phyloP scores from a whole-genome alignment of 257 asterid genomes.

The Capsicum chinense region DNA sequence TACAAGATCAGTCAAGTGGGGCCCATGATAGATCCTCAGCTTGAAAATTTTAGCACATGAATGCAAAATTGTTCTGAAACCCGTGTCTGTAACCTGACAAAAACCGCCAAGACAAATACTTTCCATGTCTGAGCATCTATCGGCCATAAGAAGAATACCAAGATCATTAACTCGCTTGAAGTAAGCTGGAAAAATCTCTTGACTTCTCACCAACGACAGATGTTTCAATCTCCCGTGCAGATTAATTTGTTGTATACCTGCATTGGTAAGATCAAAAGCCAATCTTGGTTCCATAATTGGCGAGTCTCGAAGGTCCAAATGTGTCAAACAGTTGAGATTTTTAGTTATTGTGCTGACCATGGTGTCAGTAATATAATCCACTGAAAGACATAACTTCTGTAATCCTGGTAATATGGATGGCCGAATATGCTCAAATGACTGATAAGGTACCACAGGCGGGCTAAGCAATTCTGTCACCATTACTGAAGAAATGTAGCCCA shows the following conservation, averaged over 20 bases:
- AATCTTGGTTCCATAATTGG: conserved; percentile 87
- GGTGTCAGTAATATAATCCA: conserved; percentile 91
- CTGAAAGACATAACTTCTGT: conserved; percentile 76
- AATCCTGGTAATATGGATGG: conserved; percentile 65
- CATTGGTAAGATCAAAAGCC: conserved; percentile 87
- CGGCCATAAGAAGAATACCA: conserved; percentile 97
- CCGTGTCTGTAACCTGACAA: conserved; percentile 92
- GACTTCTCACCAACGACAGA: conserved; percentile 86
- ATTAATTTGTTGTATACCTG: conserved; percentile 87
- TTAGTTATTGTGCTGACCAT: conserved; percentile 74
- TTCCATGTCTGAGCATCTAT: conserved; percentile 83
- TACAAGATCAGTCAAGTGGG: conserved; percentile 85
- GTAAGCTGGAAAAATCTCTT: conserved; percentile 73
- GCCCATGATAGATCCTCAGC: conserved; percentile 77
- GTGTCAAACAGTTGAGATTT: conserved; percentile 61
- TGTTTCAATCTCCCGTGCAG: conserved; percentile 84
- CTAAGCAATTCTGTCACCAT: conserved; percentile 83
- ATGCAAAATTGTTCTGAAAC: conserved; percentile 83
- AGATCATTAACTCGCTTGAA: conserved; percentile 93
- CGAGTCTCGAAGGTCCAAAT: conserved; percentile 90
- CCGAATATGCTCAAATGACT: conserved; percentile 45
- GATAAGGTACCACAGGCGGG: conserved; percentile 61
- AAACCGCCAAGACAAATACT: conserved; percentile 95
- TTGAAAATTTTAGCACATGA: conserved; percentile 76
- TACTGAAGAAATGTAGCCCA: conserved; percentile 85